Base-by-base conservation (phyloP, 1,139 yeast genomes). In the Pichia cactophila region DNA sequence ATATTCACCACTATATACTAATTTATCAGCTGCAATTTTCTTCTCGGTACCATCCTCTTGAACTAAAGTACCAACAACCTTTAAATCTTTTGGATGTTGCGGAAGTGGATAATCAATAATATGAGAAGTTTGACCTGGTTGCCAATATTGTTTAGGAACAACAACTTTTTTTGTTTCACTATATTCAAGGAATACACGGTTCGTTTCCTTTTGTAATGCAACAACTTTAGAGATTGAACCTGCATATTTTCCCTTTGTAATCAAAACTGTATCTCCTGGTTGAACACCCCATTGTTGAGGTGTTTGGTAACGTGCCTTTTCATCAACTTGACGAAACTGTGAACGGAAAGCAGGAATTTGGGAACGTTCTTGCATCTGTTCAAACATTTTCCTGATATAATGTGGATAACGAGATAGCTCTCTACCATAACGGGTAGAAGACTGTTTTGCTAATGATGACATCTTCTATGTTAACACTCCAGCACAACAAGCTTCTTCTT, bases 1-100 rank as follows among this genome's bases (percentile, higher is more conserved):
- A 63, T 85, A 83, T 49, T 71, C 68, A 14, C 80, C 95, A 50
- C 75, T 76, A 62, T 81, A 80, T 35, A 73, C 80, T 31, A 90
- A 64, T 41, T 82, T 80, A 57, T 86, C 87, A 20, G 95, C 88
- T 4, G 90, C 96, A 29, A 88, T 86, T 29, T 85, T 77, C 54
- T 74, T 80, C 60, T 59, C 65, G 56, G 63, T 52, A 2, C 89
- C 89, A 36, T 74, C 70, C 47, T 81, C 86, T 53, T 77, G 77
- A 52, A 73, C 79, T 46, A 87, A 75, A 58, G 86, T 86, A 23
- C 94, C 92, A 2, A 92, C 95, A 45, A 90, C 75, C 62, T 83
- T 80, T 48, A 90, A 71, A 54, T 81, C 80, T 41, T 75, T 74
- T 50, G 84, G 83, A 53, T 75, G 75, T 48, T 86, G 81, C 40